Evolutionary conservation across 2,329 filamentous ascomycete species (phyloP), one percentile per base, ranked within the genome.

Genomic region (Ophiostoma tasmaniense): DNA sequence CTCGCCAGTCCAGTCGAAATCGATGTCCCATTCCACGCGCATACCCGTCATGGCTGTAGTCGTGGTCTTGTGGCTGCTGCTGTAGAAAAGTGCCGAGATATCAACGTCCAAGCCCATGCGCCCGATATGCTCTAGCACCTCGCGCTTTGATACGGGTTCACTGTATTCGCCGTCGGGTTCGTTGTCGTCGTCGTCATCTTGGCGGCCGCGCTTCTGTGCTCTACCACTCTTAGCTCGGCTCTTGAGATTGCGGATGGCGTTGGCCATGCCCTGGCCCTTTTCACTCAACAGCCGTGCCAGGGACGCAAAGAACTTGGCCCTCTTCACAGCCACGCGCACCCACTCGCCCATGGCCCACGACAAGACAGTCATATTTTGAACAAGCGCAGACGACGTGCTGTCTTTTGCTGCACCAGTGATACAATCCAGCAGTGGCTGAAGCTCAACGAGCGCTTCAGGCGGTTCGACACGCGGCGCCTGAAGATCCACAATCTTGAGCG

Each of bases 1-100:
- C 74, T 91, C 89, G 6, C 89, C 89, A 0, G 88, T 89, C 89
- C 89, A 91, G 76, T 91, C 89, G 74, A 91, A 90, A 1, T 78
- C 77, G 61, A 90, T 87, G 64, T 77, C 80, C 89, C 89, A 92
- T 69, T 82, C 80, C 1, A 91, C 78, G 33, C 85, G 82, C 4
- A 88, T 68, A 13, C 80, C 76, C 1, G 83, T 79, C 11, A 78
- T 50, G 13, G 28, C 1, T 3, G 64, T n/a, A 30, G 62, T 10
- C 11, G 28, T 8, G 3, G 55, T 20, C 8, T 55, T 66, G 71
- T 0, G 76, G 75, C 0, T 79, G 68, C 8, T 64, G 13, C 37
- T 10, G 0, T 17, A 35, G 1, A 52, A 67, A 20, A 82, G 74
- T 6, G 84, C 72, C 0, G 79, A 76, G 0, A 87, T 71, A 42